A percentile compares a stretch with the other conserved stretches of the same genome.
phyloP scores from a whole-genome alignment of 2,329 filamentous ascomycete species.

The Neonectria neomacrospora region DNA sequence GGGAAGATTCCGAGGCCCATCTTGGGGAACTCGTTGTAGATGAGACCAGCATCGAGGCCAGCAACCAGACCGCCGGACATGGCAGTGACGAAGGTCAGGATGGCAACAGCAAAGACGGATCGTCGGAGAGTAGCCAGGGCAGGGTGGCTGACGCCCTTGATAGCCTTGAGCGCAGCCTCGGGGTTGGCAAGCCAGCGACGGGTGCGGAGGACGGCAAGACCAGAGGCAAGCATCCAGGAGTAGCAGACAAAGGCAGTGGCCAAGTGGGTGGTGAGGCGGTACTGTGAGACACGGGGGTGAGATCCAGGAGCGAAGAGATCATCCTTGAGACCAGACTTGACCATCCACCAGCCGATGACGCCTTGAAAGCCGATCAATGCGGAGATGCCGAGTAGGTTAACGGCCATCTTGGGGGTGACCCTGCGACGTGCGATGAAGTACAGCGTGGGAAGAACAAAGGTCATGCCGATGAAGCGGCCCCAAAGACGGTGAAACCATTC shows the following conservation, averaged over 20 bases:
- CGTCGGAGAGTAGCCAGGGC: slow-evolving; percentile 79
- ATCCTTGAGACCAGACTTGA: slow-evolving; percentile 94
- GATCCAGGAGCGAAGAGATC: slow-evolving; percentile 92
- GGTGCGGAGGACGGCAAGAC: slow-evolving; percentile 83
- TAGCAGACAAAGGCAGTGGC: slow-evolving; percentile 94
- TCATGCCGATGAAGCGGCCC: slow-evolving; percentile 90
- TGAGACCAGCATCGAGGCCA: slow-evolving; percentile 93
- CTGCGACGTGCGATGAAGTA: slow-evolving; percentile 87
- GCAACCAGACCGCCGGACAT: slow-evolving; percentile 96
- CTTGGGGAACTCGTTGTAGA: slow-evolving; percentile 98
- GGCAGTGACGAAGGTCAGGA: slow-evolving; percentile 86
- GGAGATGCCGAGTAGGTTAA: slow-evolving; percentile 83
- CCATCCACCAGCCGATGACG: slow-evolving; percentile 99
- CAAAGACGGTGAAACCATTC: slow-evolving; percentile 97
- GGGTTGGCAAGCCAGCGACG: slow-evolving; percentile 77
- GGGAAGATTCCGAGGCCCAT: slow-evolving; percentile 90
- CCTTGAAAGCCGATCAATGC: slow-evolving; percentile 94
- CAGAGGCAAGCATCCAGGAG: slow-evolving; percentile 91
- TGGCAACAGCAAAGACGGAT: slow-evolving; percentile 75
- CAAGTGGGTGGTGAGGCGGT: slow-evolving; percentile 89
- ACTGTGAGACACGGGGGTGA: slow-evolving; percentile 93
- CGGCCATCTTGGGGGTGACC: slow-evolving; percentile 82
- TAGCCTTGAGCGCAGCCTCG: slow-evolving; percentile 66
- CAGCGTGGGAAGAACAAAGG: slow-evolving; percentile 86
- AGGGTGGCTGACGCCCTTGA: slow-evolving; percentile 72